Base-by-base conservation (phyloP, 306 rosid species). In the Cyamopsis tetragonoloba region DNA sequence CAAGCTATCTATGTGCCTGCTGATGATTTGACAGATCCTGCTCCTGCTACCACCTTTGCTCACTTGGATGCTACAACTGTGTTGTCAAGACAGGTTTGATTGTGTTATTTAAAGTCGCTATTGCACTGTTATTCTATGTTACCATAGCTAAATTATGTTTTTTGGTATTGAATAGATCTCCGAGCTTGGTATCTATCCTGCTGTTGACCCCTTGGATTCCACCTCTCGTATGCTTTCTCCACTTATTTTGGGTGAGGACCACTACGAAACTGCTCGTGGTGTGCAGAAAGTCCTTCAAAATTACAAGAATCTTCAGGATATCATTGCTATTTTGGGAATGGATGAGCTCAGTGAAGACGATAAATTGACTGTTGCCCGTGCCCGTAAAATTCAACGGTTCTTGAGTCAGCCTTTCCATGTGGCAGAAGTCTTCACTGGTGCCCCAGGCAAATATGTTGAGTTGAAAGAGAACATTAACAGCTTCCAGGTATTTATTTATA, bases 1-100 rank as follows among this genome's bases (percentile, higher is more conserved):
- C 99, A 93, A 78, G 99, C 99, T 79, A 93, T 93, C 59, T 93
- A 93, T 41, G 99, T 93, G 78, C 99, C 99, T 75, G 99, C 99
- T 68, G 99, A 93, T 83, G 99, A 93, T 47, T 90, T 93, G 96
- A 93, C 99, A 63, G 99, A 93, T 93, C 99, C 99, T 17, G 99
- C 99, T 69, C 99, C 99, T 51, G 99, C 99, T 24, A 93, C 99
- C 10, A 90, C 99, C 9, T 93, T 93, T 6, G 99, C 99, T 83
- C 99, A 93, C 85, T 81, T 93, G 89, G 99, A 93, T 82, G 99
- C 99, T 39, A 93, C 99, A 3, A 93, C 99, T 14, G 99, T 93
- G 92, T 69, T 93, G 50, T 93, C 99, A 1, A 84, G 99, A 70
- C 95, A 86, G 96, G 99, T 93, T 41, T 66, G 77, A 7, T 63